Conservation (phyloP, 1,284 basidiomycete species). For the Phylloboletellus chloephorus region DNA sequence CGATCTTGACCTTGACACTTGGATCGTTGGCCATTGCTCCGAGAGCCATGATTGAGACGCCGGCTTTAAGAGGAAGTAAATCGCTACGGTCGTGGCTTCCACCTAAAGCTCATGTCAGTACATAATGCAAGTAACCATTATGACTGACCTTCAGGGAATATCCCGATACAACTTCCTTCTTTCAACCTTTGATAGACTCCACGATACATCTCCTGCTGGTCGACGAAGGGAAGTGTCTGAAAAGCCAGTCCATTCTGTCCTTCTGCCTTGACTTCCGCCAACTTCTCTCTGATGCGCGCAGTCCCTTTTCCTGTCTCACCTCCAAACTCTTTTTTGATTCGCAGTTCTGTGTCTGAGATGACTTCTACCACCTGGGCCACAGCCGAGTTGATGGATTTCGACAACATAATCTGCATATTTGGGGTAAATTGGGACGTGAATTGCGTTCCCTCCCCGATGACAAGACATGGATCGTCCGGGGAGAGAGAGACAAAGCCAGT, state of each 20-base stretch:
- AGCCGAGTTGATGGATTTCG: slow-evolving; percentile 75
- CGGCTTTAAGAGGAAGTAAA: slow-evolving; percentile 91
- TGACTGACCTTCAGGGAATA: slow-evolving; percentile 87
- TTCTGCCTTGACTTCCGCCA: slow-evolving; percentile 49
- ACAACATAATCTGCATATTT: slow-evolving; percentile 84
- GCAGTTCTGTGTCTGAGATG: slow-evolving; percentile 81
- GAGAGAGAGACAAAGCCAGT: slow-evolving; percentile 73
- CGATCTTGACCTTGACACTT: slow-evolving; percentile 83
- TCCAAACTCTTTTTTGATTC: slow-evolving; percentile 87
- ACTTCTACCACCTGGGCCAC: slow-evolving; percentile 86
- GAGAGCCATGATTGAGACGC: slow-evolving; percentile 95
- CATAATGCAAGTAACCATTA: slow-evolving; percentile 2
- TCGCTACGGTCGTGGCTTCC: slow-evolving; percentile 97
- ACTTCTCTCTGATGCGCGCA: slow-evolving; percentile 60
- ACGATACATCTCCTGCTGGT: slow-evolving; percentile 93
- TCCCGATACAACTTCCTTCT: slow-evolving; percentile 87
- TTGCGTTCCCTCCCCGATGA: slow-evolving; percentile 76
- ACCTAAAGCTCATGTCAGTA: slow-evolving; percentile 43
- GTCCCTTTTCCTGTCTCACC: slow-evolving; percentile 78
- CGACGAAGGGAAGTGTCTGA: slow-evolving; percentile 80
- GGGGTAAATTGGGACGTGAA: slow-evolving; percentile 79
- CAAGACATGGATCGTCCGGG: slow-evolving; percentile 67
- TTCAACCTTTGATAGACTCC: slow-evolving; percentile 88
- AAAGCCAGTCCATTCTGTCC: slow-evolving; percentile 63
- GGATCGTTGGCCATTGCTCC: slow-evolving; percentile 93